Evolutionary conservation across 805 yeast genomes (phyloP).

Genomic region (Candida qinlingensis): DNA sequence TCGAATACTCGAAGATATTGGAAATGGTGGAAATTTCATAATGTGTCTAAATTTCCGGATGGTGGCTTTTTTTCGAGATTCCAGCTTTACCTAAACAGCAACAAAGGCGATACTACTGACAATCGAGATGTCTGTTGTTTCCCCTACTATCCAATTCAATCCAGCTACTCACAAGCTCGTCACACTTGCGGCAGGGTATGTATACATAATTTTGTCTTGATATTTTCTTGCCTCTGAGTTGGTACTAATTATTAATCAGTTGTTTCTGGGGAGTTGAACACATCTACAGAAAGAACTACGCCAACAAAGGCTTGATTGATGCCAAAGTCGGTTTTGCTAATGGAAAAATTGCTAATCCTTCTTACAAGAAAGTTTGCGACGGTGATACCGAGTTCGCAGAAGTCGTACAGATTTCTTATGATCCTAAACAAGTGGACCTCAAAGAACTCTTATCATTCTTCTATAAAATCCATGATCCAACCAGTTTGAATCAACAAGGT

Average conservation of each 20-base stretch:
- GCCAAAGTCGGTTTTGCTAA: slow-evolving; percentile 89
- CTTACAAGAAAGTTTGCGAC: slow-evolving; percentile 68
- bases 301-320: slow-evolving; percentile 61
- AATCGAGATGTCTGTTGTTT: slow-evolving; percentile 22
- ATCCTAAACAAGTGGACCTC: slow-evolving; percentile 57
- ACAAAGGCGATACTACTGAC: too few species aligned
- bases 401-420: slow-evolving; percentile 75
- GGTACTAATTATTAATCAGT: slow-evolving; percentile 6
- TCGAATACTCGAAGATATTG: not conserved
- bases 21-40: too few species aligned
- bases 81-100: too few species aligned
- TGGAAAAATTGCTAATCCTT: slow-evolving; percentile 50
- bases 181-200: slow-evolving; percentile 57
- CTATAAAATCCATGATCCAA: slow-evolving; percentile 93
- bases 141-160: slow-evolving; percentile 34
- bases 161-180: slow-evolving; percentile 46
- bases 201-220: slow-evolving; percentile 24
- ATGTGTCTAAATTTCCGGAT: too few species aligned
- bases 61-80: not conserved
- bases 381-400: slow-evolving; percentile 79
- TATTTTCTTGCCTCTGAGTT: slow-evolving; percentile 26
- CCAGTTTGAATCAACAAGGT: slow-evolving; percentile 78
- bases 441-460: slow-evolving; percentile 73
- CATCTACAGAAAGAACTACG: slow-evolving; percentile 67
- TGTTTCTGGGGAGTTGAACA: slow-evolving; percentile 92